Conservation (phyloP, 352 stramenopile genomes). For the Pythium brachiatum region DNA sequence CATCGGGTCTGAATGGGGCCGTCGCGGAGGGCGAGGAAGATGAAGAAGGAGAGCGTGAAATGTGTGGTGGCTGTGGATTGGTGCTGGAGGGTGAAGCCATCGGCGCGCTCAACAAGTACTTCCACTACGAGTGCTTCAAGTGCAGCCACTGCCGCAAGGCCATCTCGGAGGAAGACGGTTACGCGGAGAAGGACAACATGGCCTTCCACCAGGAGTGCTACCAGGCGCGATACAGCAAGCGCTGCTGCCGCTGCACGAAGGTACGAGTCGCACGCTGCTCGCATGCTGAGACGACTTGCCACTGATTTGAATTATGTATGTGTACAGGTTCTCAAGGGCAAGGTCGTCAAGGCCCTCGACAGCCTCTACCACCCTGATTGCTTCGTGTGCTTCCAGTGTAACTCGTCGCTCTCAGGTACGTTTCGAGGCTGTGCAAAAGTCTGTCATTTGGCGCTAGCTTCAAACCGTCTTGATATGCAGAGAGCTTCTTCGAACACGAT, state of each 20-base stretch:
- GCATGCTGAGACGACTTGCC: no score
- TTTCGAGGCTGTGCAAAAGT: neutral
- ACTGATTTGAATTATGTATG: neutral
- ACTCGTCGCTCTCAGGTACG: conserved; percentile 67
- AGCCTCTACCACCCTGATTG: conserved; percentile 83
- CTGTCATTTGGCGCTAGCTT: no score
- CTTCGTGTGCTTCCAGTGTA: conserved; percentile 81
- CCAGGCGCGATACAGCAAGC: conserved; percentile 75
- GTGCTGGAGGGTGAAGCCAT: conserved; percentile 80
- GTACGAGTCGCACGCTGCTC: conserved; percentile 8
- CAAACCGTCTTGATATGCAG: conserved; percentile 29
- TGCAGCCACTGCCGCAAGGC: conserved; percentile 68
- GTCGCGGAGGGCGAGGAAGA: conserved; percentile 47
- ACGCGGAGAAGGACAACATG: conserved; percentile 80
- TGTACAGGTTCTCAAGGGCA: conserved; percentile 71
- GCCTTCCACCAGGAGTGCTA: conserved; percentile 82
- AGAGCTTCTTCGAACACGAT: conserved; percentile 84
- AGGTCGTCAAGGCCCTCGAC: conserved; percentile 83
- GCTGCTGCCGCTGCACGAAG: conserved; percentile 74
- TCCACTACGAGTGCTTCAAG: conserved; percentile 86
- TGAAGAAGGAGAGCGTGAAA: conserved; percentile 68
- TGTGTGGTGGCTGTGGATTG: conserved; percentile 63
- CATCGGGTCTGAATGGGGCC: conserved; percentile 13
- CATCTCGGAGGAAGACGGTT: conserved; percentile 77
- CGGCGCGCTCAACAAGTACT: conserved; percentile 78